A percentile compares a stretch with the other conserved stretches of the same genome.
Conservation (phyloP, 106 monocot genomes). For the Vanilla planifolia region DNA sequence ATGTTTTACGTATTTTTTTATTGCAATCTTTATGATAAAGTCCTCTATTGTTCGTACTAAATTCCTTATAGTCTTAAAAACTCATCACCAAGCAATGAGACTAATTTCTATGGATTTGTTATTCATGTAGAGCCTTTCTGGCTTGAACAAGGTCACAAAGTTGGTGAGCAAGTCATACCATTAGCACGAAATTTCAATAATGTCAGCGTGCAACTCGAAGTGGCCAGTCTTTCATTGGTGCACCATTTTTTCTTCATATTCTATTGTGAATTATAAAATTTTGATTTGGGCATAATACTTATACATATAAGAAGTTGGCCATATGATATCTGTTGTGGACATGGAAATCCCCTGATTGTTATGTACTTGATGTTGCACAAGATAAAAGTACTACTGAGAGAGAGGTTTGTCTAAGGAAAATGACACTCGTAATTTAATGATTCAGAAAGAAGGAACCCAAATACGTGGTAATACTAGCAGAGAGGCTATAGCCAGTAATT, state of each 20-base stretch:
- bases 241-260: slow-evolving; percentile 8
- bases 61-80: no score
- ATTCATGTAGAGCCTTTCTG: slow-evolving; percentile 66
- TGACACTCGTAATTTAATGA: slow-evolving; percentile 22
- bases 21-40: no score
- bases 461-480: slow-evolving; percentile 34
- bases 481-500: slow-evolving; percentile 61
- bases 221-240: slow-evolving; percentile 40
- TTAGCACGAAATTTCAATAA: slow-evolving; percentile 87
- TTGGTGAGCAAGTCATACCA: slow-evolving; percentile 94
- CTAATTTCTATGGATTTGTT: background rate
- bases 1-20: no score
- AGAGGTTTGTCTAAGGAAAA: slow-evolving; percentile 23
- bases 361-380: slow-evolving; percentile 24
- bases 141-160: slow-evolving; percentile 92
- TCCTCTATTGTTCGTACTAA: no score
- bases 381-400: slow-evolving; percentile 34
- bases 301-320: background rate
- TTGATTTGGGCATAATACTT: background rate
- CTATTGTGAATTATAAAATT: background rate
- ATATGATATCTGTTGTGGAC: background rate
- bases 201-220: slow-evolving; percentile 54
- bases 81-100: background rate
- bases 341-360: background rate
- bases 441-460: slow-evolving; percentile 26